Percentiles rank a stretch among this genome's conserved stretches.
Evolutionary conservation across 2,329 filamentous ascomycete species (phyloP).

Genomic region (Colletotrichum eleusines): DNA sequence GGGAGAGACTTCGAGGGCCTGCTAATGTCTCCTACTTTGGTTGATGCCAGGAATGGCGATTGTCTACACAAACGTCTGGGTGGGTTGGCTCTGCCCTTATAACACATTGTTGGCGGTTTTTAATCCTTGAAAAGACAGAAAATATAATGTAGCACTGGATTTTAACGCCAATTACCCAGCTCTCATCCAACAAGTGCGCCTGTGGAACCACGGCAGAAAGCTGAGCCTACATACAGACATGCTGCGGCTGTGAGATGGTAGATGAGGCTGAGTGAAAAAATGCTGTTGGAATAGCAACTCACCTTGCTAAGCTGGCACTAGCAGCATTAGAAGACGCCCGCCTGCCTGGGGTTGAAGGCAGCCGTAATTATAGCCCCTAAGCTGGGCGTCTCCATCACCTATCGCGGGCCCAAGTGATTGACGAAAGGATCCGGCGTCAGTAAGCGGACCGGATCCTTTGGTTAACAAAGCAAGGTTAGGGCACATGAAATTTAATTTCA

Average conservation of each 20-base stretch:
- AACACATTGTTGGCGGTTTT: not conserved
- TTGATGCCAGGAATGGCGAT: not conserved
- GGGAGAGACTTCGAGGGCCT: not conserved
- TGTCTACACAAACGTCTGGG: not conserved
- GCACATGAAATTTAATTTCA: too few relatives aligned
- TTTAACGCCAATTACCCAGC: not conserved
- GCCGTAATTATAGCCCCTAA: constrained; percentile 10
- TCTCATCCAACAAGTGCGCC: not conserved
- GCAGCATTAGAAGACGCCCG: not conserved
- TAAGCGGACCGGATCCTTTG: not conserved
- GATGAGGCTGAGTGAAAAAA: constrained; percentile 20
- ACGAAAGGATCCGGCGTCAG: not conserved
- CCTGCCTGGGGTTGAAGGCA: not conserved
- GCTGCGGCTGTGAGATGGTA: constrained; percentile 11
- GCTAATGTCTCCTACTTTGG: not conserved
- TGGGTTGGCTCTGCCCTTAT: not conserved
- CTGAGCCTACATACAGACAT: not conserved
- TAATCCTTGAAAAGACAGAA: not conserved
- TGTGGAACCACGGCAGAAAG: constrained; percentile 1
- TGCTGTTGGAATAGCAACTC: not conserved
- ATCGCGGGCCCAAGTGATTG: not conserved
- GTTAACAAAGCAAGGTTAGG: not conserved
- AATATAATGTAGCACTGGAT: not conserved
- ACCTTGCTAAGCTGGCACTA: constrained; percentile 4
- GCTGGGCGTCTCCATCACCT: not conserved